A percentile compares a stretch with the other conserved stretches of the same genome.
phyloP scores from a whole-genome alignment of 2,329 filamentous ascomycete species.

The Botrytis elliptica region DNA sequence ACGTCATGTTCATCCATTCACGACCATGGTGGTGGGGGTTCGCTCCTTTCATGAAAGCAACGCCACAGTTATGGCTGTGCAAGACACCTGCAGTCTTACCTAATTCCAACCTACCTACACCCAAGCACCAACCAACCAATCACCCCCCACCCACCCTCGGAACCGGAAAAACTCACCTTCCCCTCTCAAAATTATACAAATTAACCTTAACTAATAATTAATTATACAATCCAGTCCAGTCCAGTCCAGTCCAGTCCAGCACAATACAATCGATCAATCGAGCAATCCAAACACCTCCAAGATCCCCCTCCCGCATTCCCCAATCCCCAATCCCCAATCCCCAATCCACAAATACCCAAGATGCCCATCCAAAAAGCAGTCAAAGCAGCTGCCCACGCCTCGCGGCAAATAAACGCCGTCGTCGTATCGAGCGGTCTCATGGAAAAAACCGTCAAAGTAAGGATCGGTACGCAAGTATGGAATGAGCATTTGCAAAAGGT shows the following conservation, averaged over 20 bases:
- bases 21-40: too few species aligned
- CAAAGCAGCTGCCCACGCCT: neutral
- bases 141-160: neutral
- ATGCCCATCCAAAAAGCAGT: conserved; percentile 10
- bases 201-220: neutral
- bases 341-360: too few species aligned
- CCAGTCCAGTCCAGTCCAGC: too few species aligned
- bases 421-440: conserved; percentile 77
- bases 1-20: conserved; percentile 1
- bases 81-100: neutral
- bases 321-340: too few species aligned
- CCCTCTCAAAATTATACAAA: conserved; percentile 2
- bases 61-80: conserved; percentile 17
- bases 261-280: too few species aligned
- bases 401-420: conserved; percentile 44
- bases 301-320: too few species aligned
- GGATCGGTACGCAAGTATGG: conserved; percentile 69
- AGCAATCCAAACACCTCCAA: neutral
- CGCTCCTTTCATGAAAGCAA: neutral
- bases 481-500: conserved; percentile 73
- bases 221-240: too few species aligned
- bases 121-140: too few species aligned
- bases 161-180: conserved; percentile 11
- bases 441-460: conserved; percentile 76
- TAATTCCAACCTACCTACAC: too few species aligned